Conservation (phyloP, 2,329 filamentous ascomycete species). For the Calonectria multiphialidica region DNA sequence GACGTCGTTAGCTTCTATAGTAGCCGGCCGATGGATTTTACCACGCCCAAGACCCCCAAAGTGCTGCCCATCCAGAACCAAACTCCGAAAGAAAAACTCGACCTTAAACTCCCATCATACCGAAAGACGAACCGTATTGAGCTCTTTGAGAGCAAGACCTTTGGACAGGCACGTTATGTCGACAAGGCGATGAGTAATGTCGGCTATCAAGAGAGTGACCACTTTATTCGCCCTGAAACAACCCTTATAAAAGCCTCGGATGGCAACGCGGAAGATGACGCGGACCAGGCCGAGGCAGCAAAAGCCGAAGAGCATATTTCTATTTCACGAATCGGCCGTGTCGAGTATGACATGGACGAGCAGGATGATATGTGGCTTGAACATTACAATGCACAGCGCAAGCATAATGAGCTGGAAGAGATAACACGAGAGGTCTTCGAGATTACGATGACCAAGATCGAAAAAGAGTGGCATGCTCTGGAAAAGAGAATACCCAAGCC, state of each 20-base stretch:
- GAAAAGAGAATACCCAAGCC: slow-evolving; percentile 98
- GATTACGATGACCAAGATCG: slow-evolving; percentile 98
- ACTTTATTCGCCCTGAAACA: slow-evolving; percentile 83
- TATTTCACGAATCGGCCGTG: slow-evolving; percentile 73
- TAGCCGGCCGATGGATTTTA: slow-evolving; percentile 58
- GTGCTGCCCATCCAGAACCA: slow-evolving; percentile 83
- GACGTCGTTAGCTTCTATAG: slow-evolving; percentile 67
- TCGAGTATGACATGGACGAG: slow-evolving; percentile 99
- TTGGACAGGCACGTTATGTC: slow-evolving; percentile 90
- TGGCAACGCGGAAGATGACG: slow-evolving; percentile 69
- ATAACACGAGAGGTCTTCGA: slow-evolving; percentile 97
- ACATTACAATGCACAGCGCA: slow-evolving; percentile 82
- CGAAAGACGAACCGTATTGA: slow-evolving; percentile 83
- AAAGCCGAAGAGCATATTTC: slow-evolving; percentile 46
- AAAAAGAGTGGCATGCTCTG: slow-evolving; percentile 97
- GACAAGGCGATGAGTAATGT: slow-evolving; percentile 97
- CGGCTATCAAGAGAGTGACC: slow-evolving; percentile 94
- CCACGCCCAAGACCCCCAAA: slow-evolving; percentile 68
- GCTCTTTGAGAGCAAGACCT: slow-evolving; percentile 85
- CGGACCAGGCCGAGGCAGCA: slow-evolving; percentile 55
- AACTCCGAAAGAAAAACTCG: slow-evolving; percentile 83
- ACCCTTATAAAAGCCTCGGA: slow-evolving; percentile 76
- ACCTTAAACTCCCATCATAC: slow-evolving; percentile 81
- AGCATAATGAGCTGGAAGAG: slow-evolving; percentile 78
- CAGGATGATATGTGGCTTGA: slow-evolving; percentile 98